These are phyloP conservation scores for Daldinia vernicosa DNA, from an alignment of 495 filamentous ascomycete genomes.

Conservation along the genomic window DNA sequence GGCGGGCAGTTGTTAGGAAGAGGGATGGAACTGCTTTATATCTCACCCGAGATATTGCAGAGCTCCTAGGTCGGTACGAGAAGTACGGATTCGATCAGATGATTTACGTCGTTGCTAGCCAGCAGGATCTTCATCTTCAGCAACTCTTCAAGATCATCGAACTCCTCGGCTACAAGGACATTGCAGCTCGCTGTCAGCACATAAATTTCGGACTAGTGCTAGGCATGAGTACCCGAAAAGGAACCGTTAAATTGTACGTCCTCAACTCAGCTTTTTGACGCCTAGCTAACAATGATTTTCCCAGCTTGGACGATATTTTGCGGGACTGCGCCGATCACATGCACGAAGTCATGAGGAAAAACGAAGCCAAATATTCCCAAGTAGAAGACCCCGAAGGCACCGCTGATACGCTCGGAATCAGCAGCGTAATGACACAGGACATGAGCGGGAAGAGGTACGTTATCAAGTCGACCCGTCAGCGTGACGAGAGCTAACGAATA, in stretches of 20 bases:
- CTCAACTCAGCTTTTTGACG: not conserved
- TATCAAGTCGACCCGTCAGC: not conserved
- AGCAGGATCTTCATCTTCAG: conserved; percentile 69
- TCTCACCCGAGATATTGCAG: conserved; percentile 71
- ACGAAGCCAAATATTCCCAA: conserved; percentile 66
- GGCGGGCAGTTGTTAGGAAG: conserved; percentile 66
- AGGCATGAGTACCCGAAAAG: conserved; percentile 71
- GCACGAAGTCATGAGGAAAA: conserved; percentile 72
- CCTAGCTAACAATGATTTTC: conserved; percentile 39
- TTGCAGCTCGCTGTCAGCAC: conserved; percentile 65
- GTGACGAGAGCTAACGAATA: conserved; percentile 6
- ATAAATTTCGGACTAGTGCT: conserved; percentile 70
- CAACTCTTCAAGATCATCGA: conserved; percentile 73
- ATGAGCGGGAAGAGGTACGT: conserved; percentile 70
- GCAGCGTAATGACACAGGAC: conserved; percentile 71
- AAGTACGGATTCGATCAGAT: conserved; percentile 75
- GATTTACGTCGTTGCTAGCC: conserved; percentile 72
- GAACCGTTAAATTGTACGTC: conserved; percentile 55
- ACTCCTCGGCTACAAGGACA: conserved; percentile 66
- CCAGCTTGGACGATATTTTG: conserved; percentile 70
- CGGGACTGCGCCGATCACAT: conserved; percentile 69
- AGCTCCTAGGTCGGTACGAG: conserved; percentile 65
- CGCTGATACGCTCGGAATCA: conserved; percentile 68
- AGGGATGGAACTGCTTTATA: conserved; percentile 71
- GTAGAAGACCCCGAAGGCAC: conserved; percentile 64